Percentiles rank a stretch among this genome's conserved stretches.
phyloP scores from a whole-genome alignment of 2,329 filamentous ascomycete genomes.

The Juglanconis sp. region DNA sequence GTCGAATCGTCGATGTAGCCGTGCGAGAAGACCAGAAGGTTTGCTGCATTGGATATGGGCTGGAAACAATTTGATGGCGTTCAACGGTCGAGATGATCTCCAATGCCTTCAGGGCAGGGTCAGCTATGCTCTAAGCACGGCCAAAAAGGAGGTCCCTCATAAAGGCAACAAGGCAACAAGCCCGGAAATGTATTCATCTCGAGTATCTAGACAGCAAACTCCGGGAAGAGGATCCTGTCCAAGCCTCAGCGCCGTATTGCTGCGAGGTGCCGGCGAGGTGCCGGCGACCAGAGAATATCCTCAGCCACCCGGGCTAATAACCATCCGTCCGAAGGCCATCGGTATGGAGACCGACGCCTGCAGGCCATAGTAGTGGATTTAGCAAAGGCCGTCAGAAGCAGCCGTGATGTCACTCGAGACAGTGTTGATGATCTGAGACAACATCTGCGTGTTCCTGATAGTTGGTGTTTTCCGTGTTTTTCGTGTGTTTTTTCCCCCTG shows the following conservation, averaged over 20 bases:
- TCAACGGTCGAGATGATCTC: background rate
- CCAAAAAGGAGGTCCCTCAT: background rate
- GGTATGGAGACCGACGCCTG: background rate
- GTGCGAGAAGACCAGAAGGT: background rate
- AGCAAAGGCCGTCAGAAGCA: background rate
- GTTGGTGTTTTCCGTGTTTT: background rate
- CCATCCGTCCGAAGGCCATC: background rate
- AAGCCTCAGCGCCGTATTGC: background rate
- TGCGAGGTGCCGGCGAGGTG: background rate
- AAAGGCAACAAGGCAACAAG: background rate
- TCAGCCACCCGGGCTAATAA: background rate
- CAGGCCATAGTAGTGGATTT: background rate
- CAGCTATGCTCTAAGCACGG: background rate
- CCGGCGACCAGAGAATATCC: background rate
- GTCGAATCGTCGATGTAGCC: background rate
- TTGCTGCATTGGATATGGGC: background rate
- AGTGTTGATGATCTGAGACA: slow-evolving; percentile 9
- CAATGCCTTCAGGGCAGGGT: background rate
- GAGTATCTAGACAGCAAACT: background rate
- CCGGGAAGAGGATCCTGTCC: background rate
- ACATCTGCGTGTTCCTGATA: background rate
- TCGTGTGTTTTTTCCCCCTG: background rate
- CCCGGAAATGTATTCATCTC: too few relatives aligned
- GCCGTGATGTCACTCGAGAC: background rate
- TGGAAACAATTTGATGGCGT: background rate